phyloP scores from a whole-genome alignment of 2,329 filamentous ascomycete genomes.

The Phyllosticta capitalensis region DNA sequence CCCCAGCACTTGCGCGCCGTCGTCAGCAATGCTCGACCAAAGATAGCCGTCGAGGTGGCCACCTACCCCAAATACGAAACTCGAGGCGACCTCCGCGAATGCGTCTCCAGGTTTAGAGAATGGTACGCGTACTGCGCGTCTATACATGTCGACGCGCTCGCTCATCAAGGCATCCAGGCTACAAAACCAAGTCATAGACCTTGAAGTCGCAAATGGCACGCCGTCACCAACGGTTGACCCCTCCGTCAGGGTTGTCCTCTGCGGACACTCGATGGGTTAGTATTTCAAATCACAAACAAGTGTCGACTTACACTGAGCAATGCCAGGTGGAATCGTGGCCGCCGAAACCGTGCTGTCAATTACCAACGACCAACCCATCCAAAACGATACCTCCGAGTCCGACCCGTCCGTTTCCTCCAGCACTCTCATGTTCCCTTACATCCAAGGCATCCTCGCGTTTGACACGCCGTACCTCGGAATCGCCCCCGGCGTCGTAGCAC shows the following conservation, averaged over 20 bases:
- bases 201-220: constrained; percentile 75
- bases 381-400: constrained; percentile 27
- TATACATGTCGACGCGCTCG: neutral
- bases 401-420: constrained; percentile 29
- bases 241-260: constrained; percentile 68
- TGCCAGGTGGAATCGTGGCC: constrained; percentile 68
- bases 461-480: constrained; percentile 89
- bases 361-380: constrained; percentile 43
- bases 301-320: constrained; percentile 42
- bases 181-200: constrained; percentile 83
- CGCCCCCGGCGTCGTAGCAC: constrained; percentile 71
- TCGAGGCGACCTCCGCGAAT: constrained; percentile 62
- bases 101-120: constrained; percentile 63
- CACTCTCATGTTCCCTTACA: constrained; percentile 84
- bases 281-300: constrained; percentile 39
- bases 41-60: constrained; percentile 55
- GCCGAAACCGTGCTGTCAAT: constrained; percentile 77
- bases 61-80: constrained; percentile 79
- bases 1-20: constrained; percentile 60
- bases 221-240: constrained; percentile 79
- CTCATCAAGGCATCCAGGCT: constrained; percentile 47
- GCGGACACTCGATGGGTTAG: constrained; percentile 70
- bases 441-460: constrained; percentile 83
- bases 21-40: constrained; percentile 56
- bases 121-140: constrained; percentile 43